These are phyloP conservation scores for Beauveria pseudobassiana DNA, from an alignment of 2,329 filamentous ascomycete species.

Conservation along the genomic window DNA sequence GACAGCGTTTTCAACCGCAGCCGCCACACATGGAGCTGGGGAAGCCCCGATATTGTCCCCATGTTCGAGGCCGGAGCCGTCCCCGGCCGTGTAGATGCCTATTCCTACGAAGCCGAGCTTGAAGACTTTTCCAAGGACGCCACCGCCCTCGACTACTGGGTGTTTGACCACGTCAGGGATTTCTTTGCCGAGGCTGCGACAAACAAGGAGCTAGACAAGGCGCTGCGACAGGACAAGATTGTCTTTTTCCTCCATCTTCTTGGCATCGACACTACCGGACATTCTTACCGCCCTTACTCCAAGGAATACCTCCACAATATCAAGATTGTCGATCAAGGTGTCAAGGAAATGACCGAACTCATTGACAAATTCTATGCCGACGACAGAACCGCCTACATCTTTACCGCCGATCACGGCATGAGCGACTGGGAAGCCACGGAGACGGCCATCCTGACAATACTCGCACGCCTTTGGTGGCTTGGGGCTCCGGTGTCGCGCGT, in stretches of 20 bases:
- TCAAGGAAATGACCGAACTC: constrained; percentile 72
- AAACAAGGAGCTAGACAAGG: constrained; percentile 66
- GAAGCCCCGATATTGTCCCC: constrained; percentile 90
- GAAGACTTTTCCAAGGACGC: constrained; percentile 89
- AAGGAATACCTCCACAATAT: constrained; percentile 93
- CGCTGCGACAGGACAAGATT: constrained; percentile 72
- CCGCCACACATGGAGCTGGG: constrained; percentile 97
- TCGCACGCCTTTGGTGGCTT: constrained; percentile 82
- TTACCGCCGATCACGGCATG: constrained; percentile 98
- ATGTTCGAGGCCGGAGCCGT: constrained; percentile 97
- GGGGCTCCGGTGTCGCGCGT: constrained; percentile 83
- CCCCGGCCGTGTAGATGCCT: constrained; percentile 79
- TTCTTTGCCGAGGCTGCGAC: constrained; percentile 74
- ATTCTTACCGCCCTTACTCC: constrained; percentile 82
- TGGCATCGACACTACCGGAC: constrained; percentile 84
- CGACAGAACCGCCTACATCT: constrained; percentile 85
- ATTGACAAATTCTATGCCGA: constrained; percentile 81
- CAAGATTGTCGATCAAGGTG: constrained; percentile 84
- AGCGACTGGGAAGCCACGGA: constrained; percentile 98
- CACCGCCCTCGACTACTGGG: constrained; percentile 79
- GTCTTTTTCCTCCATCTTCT: constrained; percentile 95
- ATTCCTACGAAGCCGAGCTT: constrained; percentile 71
- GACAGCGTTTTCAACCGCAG: constrained; percentile 98
- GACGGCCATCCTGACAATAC: constrained; percentile 98
- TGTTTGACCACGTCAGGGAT: constrained; percentile 87